Base-by-base conservation (phyloP, 441 rosid genomes). In the Geranium incanum region DNA sequence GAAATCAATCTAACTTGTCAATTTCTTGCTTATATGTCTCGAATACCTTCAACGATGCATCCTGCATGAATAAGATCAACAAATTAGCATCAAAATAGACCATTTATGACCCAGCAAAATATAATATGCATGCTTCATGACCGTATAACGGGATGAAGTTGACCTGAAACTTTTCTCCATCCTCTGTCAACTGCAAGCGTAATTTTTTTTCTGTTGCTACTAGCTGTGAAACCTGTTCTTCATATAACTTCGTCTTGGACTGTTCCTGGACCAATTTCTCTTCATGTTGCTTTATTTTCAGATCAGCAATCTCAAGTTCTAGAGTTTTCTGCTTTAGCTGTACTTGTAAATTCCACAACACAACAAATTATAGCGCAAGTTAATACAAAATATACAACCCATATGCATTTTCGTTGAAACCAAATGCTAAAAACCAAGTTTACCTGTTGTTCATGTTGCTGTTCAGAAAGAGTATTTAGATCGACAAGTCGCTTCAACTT, bases 111-210 rank as follows among this genome's bases (percentile, higher is more conserved):
- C 59, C 59, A 12, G n/a, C 59, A 50, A 50, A 50, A 41, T 11
- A 12, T 11, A 13, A 50, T 18, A 50, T 4, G 59, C 4, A 50
- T 50, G n/a, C 16, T 11, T 50, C 16, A 12, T 12, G 2, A 50
- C n/a, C 59, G 33, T n/a, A 52, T 18, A 48, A 37, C 43, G 13
- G 19, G 64, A 71, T 70, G 77, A 75, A 75, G 64, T 66, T 66
- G 50, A 93, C 98, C 96, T 93, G 97, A 77, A 93, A 91, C 68
- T 93, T 93, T 73, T 91, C 97, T 75, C 97, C 98, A 72, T 89
- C 98, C 43, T 91, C 85, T 36, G 95, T 88, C 80, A 89, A 82
- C 81, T 91, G 96, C 80, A 79, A 63, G 69, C 95, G 89, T 83
- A 93, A 81, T 70, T 82, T 84, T 79, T 93, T 89, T 86, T 91